Percentiles rank a stretch among this genome's conserved stretches.
Conservation (phyloP, 352 stramenopile species). For the Phytopythium helicoides region DNA sequence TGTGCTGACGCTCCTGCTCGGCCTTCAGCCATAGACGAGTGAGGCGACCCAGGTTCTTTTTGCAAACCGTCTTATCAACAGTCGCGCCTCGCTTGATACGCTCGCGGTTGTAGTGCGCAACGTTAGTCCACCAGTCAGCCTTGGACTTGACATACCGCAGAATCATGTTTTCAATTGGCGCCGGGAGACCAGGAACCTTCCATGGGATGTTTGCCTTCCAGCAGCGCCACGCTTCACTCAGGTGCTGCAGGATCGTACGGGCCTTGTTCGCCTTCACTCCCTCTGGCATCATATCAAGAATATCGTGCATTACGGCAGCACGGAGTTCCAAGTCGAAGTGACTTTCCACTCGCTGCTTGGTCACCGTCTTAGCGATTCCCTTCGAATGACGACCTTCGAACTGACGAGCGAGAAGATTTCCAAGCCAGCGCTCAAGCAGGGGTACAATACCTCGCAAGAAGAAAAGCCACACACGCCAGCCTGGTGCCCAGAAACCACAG, state of each 20-base stretch:
- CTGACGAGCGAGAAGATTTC: constrained; percentile 98
- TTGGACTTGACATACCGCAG: constrained; percentile 99
- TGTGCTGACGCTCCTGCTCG: constrained; percentile 99
- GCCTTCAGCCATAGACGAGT: constrained; percentile 99
- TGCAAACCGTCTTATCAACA: constrained; percentile 99
- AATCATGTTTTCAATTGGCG: constrained; percentile 99
- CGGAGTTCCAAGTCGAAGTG: constrained; percentile 99
- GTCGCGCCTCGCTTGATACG: constrained; percentile 99
- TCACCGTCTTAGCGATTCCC: constrained; percentile 98
- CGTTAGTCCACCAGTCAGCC: constrained; percentile 98
- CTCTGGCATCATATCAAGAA: constrained; percentile 99
- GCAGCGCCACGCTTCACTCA: constrained; percentile 98
- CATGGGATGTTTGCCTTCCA: constrained; percentile 99
- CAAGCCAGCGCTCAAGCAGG: constrained; percentile 98
- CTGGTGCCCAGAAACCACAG: constrained; percentile 98
- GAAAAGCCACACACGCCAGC: constrained; percentile 99
- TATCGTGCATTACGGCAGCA: constrained; percentile 99
- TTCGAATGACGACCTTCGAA: constrained; percentile 99
- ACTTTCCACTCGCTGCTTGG: constrained; percentile 99
- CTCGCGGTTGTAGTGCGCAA: constrained; percentile 99
- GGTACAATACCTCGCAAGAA: constrained; percentile 99
- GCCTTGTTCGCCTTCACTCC: constrained; percentile 99
- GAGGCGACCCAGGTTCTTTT: constrained; percentile 99
- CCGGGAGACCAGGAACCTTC: constrained; percentile 99
- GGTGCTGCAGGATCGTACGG: constrained; percentile 97